A percentile compares a stretch with the other conserved stretches of the same genome.
These are phyloP conservation scores for Nicotiana obtusifolia DNA, from an alignment of 257 asterid species.

Conservation along the genomic window DNA sequence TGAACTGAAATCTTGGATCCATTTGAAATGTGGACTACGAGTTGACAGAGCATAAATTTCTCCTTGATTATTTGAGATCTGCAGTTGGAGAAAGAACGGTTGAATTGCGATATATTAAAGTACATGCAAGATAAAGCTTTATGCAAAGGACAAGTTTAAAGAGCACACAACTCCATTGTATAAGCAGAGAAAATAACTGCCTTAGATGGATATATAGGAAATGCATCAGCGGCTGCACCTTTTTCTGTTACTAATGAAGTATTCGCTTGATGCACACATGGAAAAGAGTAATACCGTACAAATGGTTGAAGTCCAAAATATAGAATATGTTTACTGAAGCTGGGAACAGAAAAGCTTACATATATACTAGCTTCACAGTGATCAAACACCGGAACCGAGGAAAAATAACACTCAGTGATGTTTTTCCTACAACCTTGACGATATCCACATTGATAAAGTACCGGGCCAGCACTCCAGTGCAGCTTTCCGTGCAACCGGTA, in stretches of 20 bases:
- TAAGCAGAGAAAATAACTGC: too few relatives aligned
- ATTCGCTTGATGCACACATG: too few relatives aligned
- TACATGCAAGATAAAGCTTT: not conserved
- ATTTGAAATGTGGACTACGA: constrained; percentile 67
- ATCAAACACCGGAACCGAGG: constrained; percentile 71
- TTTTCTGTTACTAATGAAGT: too few relatives aligned
- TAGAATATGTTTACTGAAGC: not conserved
- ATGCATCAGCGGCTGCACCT: too few relatives aligned
- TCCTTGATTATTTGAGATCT: constrained; percentile 72
- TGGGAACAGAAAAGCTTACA: constrained; percentile 33
- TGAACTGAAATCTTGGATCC: constrained; percentile 86
- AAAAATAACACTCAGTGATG: constrained; percentile 56
- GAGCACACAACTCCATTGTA: not conserved
- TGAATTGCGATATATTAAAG: not conserved
- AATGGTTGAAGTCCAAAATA: too few relatives aligned
- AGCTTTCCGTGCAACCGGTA: constrained; percentile 53
- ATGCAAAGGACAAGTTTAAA: not conserved
- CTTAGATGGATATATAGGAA: too few relatives aligned
- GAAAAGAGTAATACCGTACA: too few relatives aligned
- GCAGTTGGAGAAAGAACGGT: constrained; percentile 18
- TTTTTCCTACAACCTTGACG: constrained; percentile 83
- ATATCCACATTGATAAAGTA: constrained; percentile 69
- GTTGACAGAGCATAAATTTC: constrained; percentile 77
- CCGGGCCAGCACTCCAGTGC: constrained; percentile 83
- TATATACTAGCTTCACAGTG: constrained; percentile 90